Conservation (phyloP, 2,329 filamentous ascomycete species). For the Aspergillus sp. region DNA sequence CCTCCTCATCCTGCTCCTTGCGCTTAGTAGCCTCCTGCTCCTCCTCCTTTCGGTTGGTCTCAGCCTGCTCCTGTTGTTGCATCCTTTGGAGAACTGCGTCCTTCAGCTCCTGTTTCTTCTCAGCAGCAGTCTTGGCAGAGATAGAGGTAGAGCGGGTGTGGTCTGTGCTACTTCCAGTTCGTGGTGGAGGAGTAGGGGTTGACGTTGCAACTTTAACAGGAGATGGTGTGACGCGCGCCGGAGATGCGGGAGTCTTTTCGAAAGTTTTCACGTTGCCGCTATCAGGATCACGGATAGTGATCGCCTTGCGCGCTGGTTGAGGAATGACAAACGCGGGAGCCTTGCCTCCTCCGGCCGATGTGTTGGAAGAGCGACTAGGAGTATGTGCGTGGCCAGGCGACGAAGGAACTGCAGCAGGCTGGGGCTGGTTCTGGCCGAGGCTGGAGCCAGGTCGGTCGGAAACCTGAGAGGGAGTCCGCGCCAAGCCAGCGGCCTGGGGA, state of each 20-base stretch:
- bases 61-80: conserved; percentile 61
- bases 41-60: conserved; percentile 50
- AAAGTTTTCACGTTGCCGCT: conserved; percentile 75
- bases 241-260: conserved; percentile 65
- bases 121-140: conserved; percentile 70
- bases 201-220: conserved; percentile 65
- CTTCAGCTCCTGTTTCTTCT: conserved; percentile 77
- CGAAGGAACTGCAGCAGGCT: conserved; percentile 51
- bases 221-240: conserved; percentile 56
- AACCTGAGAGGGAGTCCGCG: conserved; percentile 77
- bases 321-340: conserved; percentile 64
- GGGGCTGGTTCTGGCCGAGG: conserved; percentile 57
- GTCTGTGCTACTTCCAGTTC: conserved; percentile 64
- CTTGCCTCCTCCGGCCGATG: conserved; percentile 61
- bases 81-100: conserved; percentile 52
- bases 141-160: conserved; percentile 72
- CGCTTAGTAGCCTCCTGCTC: conserved; percentile 42
- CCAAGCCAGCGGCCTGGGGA: conserved; percentile 69
- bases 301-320: conserved; percentile 66
- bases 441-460: conserved; percentile 67
- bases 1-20: conserved; percentile 33
- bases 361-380: conserved; percentile 55
- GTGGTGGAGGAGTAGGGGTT: conserved; percentile 78
- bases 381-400: conserved; percentile 49
- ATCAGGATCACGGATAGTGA: conserved; percentile 79